Evolutionary conservation across 495 filamentous ascomycete species (phyloP), one percentile per base, ranked within the genome.

Genomic region (Aspergillus nanangensis): DNA sequence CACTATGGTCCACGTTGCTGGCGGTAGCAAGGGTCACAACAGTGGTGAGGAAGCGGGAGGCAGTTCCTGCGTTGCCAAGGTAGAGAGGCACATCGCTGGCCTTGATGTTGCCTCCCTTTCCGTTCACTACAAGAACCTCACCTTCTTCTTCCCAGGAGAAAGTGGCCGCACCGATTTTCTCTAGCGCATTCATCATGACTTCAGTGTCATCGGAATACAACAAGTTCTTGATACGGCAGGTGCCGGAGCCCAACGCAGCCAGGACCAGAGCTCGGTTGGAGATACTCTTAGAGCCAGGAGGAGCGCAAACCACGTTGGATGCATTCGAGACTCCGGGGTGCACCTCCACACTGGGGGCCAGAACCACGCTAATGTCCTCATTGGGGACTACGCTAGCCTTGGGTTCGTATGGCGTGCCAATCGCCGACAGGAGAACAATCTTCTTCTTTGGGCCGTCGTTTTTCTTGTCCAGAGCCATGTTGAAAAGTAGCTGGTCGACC

Each of bases 391-490:
- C 80, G 53, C 80, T 96, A 8, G 93, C 93, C 65, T 84, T 84
- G 37, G 77, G 86, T 65, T 97, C 93, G 51, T 90, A 67, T 9
- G 90, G 90, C 52, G 81, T 79, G 43, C 93, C 93, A 66, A 99
- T 94, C 9, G 86, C 85, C 0, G 90, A 89, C 17, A 99, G 79
- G 5, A 99, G 78, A n/a, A 96, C 93, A 44, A 98, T 84, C 69
- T 94, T 95, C 76, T 97, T 98, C 66, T 94, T 92, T 25, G 78
- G 79, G 1, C 93, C 93, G 24, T 95, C 86, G 44, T 98, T 98
- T 79, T 98, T 98, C 79, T 98, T 98, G 70, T 98, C 93, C 31
- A 97, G 82, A 2, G 83, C 90, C 93, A 98, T 98, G 61, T 94
- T 92, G 47, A 82, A 76, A 36, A 98, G 71, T 46, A 97, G 63